Evolutionary conservation across 1,139 yeast species (phyloP).

Genomic region (Lodderomyces pseudojiufengensis): DNA sequence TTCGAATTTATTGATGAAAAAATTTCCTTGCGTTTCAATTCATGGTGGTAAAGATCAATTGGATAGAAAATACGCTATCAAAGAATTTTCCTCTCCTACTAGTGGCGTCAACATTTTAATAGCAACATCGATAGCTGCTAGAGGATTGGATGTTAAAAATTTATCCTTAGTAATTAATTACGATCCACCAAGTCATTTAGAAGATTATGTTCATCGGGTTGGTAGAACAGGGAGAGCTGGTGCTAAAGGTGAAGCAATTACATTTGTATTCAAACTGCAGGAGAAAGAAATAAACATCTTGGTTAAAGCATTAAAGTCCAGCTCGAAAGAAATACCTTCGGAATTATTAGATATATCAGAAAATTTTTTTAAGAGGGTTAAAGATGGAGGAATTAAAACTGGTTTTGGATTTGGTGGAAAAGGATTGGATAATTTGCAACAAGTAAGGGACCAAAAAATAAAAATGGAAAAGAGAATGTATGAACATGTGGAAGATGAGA

Average conservation of each 20-base stretch:
- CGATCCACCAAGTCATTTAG: slow-evolving; percentile 89
- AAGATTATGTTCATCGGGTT: slow-evolving; percentile 93
- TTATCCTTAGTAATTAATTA: slow-evolving; percentile 77
- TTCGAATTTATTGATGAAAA: slow-evolving; percentile 51
- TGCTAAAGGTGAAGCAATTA: slow-evolving; percentile 68
- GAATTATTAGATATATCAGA: slow-evolving; percentile 52
- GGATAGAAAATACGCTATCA: slow-evolving; percentile 75
- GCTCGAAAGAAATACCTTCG: slow-evolving; percentile 51
- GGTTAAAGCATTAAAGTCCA: slow-evolving; percentile 60
- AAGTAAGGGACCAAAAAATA: slow-evolving; percentile 56
- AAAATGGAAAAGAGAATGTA: slow-evolving; percentile 44
- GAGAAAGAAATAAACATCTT: slow-evolving; percentile 70
- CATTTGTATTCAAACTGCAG: slow-evolving; percentile 65
- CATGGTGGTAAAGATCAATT: slow-evolving; percentile 94
- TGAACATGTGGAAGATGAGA: slow-evolving; percentile 5
- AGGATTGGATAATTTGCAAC: slow-evolving; percentile 80
- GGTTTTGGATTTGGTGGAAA: slow-evolving; percentile 89
- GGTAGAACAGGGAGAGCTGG: slow-evolving; percentile 98
- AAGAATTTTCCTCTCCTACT: slow-evolving; percentile 53
- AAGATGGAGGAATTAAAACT: slow-evolving; percentile 64
- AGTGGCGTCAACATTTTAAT: slow-evolving; percentile 63
- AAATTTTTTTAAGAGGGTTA: slow-evolving; percentile 57
- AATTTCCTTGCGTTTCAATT: slow-evolving; percentile 60
- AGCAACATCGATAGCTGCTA: slow-evolving; percentile 92
- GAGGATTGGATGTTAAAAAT: slow-evolving; percentile 90